Percentiles rank a stretch among this genome's conserved stretches.
Evolutionary conservation across 176 grass and related monocot species (phyloP).

Genomic region (Musa acuminata): DNA sequence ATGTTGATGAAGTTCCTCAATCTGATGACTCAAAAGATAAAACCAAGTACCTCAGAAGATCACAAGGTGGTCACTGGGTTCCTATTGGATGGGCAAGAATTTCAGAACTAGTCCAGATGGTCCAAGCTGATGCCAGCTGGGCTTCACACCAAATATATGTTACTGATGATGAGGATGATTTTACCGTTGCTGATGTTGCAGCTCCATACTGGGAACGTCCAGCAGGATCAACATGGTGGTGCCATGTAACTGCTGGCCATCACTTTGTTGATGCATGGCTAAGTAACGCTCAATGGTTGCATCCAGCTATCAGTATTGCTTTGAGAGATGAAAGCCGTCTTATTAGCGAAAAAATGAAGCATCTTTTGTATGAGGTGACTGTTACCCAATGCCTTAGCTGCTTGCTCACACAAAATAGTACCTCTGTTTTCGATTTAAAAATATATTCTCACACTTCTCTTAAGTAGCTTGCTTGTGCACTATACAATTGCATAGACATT

Average conservation of each 20-base stretch:
- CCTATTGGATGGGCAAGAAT: constrained; percentile 88
- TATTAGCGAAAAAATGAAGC: constrained; percentile 93
- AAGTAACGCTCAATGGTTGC: constrained; percentile 78
- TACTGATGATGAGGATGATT: constrained; percentile 68
- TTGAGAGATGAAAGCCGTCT: constrained; percentile 75
- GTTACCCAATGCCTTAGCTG: constrained; percentile 15
- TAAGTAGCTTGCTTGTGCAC: background rate
- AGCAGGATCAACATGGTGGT: constrained; percentile 89
- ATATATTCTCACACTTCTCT: background rate
- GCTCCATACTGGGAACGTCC: constrained; percentile 87
- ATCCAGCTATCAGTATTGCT: constrained; percentile 85
- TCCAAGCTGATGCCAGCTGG: constrained; percentile 77
- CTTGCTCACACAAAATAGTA: constrained; percentile 1
- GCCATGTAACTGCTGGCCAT: constrained; percentile 70
- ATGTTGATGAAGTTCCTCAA: background rate
- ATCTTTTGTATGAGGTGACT: constrained; percentile 87
- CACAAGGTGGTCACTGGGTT: constrained; percentile 66
- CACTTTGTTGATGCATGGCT: constrained; percentile 52
- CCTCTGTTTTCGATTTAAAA: background rate
- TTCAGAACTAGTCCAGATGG: constrained; percentile 55
- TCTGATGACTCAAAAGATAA: constrained; percentile 26
- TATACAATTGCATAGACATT: background rate
- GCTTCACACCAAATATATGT: constrained; percentile 43
- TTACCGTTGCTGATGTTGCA: constrained; percentile 80
- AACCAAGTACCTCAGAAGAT: constrained; percentile 12